Conservation (phyloP, 1,284 basidiomycete genomes). For the Singerocomus rubriflavus region DNA sequence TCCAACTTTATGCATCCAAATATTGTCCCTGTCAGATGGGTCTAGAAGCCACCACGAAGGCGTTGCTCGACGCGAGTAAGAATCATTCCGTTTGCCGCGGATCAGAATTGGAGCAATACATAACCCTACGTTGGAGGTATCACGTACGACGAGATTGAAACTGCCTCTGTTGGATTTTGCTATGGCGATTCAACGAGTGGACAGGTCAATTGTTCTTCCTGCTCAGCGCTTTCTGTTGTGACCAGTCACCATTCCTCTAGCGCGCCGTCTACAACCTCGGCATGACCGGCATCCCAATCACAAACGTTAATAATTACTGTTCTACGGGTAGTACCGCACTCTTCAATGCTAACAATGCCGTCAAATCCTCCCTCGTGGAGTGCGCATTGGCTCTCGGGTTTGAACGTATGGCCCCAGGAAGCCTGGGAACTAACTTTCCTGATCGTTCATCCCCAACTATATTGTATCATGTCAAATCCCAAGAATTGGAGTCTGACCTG, state of each 20-base stretch:
- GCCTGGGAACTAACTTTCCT: constrained; percentile 65
- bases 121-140: constrained; percentile 46
- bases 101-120: not conserved
- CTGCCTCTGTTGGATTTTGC: constrained; percentile 77
- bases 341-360: constrained; percentile 63
- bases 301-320: constrained; percentile 87
- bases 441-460: constrained; percentile 63
- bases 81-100: not conserved
- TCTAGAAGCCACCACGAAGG: constrained; percentile 20
- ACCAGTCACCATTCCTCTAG: constrained; percentile 2
- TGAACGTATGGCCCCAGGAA: constrained; percentile 83
- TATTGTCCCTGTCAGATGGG: constrained; percentile 12
- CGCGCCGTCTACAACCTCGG: constrained; percentile 83
- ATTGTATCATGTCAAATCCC: constrained; percentile 43
- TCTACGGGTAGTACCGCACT: constrained; percentile 76
- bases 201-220: constrained; percentile 42
- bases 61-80: constrained; percentile 22
- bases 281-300: constrained; percentile 81
- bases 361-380: constrained; percentile 69
- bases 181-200: constrained; percentile 81
- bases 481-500: constrained; percentile 52
- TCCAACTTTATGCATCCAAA: not conserved
- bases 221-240: constrained; percentile 38
- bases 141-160: constrained; percentile 76
- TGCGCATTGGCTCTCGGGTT: constrained; percentile 85